Base-by-base conservation (phyloP, 2,329 filamentous ascomycete genomes). In the Metarhizium sp. region DNA sequence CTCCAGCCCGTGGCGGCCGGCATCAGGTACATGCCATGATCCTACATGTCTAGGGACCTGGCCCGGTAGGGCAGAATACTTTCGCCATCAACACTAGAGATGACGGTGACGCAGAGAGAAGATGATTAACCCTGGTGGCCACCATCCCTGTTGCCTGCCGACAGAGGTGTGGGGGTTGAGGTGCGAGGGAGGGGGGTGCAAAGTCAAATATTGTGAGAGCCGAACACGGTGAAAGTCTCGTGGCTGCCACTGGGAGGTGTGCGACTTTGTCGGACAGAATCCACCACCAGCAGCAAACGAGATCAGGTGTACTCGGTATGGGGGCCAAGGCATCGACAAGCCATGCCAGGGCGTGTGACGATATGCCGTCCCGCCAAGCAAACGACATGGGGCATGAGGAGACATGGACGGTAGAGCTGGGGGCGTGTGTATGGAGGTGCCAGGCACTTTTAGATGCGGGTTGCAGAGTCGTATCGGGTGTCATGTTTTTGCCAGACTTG, bases 51-150 rank as follows among this genome's bases (percentile, higher is more conserved):
- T 40, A 52, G 50, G 20, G 20, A 32, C 32, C 48, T 45, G 36
- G 38, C 40, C 29, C n/a, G 18, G 48, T 51, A 48, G 55, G 47
- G 53, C 54, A 46, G 47, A 54, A 50, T 49, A 50, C 38, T 20
- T 20, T 45, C 18, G 50, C 10, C 6, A n/a, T 43, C 43, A 13
- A 36, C 34, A 36, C 14, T 16, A 16, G 38, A 40, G 38, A 7
- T 25, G 46, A 25, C 43, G 13, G 43, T 47, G 50, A 51, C 43
- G 43, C 34, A 48, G 50, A 55, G 32, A 30, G 30, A 38, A 16
- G 11, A 18, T 45, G 54, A 42, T 13, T n/a, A 43, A 55, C 48
- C 40, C 29, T 34, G n/a, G 42, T 3, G 11, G 25, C 49, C 13
- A 16, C 14, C 7, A 47, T n/a, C 51, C 51, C 51, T 50, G 47